Evolutionary conservation across 164 flowering plant genomes (phyloP).

Genomic region (Cinnamomum micranthum): DNA sequence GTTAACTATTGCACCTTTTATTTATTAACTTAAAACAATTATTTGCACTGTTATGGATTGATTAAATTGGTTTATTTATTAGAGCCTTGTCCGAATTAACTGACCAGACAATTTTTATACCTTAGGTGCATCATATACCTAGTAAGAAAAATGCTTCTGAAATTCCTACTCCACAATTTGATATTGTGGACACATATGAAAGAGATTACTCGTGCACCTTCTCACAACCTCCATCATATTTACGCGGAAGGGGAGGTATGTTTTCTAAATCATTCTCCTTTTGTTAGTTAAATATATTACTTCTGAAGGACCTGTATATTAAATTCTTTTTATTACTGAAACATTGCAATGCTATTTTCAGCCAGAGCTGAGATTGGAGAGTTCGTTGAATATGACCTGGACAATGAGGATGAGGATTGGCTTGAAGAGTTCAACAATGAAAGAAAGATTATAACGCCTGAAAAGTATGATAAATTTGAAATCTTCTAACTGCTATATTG

Average conservation of each 20-base stretch:
- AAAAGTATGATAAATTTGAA: constrained; percentile 42
- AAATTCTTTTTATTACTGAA: not conserved
- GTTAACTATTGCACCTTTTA: too few species aligned
- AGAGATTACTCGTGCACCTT: constrained; percentile 84
- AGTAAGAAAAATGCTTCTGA: constrained; percentile 70
- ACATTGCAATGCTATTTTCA: constrained; percentile 24
- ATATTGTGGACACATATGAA: constrained; percentile 90
- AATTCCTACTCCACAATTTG: constrained; percentile 92
- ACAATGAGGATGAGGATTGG: constrained; percentile 99
- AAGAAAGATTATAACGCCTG: constrained; percentile 55
- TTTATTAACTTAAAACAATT: not conserved
- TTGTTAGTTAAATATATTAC: not conserved
- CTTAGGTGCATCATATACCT: constrained; percentile 49
- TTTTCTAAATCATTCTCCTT: not conserved
- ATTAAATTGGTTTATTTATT: not conserved
- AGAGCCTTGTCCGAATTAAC: not conserved
- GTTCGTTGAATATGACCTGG: constrained; percentile 95
- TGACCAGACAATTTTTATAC: constrained; percentile 4
- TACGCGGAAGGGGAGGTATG: constrained; percentile 94
- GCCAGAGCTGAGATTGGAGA: constrained; percentile 95
- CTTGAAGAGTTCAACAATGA: constrained; percentile 68
- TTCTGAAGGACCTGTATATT: not conserved
- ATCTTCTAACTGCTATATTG: not conserved
- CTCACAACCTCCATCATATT: constrained; percentile 73
- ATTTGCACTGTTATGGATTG: not conserved